A percentile compares a stretch with the other conserved stretches of the same genome.
Evolutionary conservation across 1,284 basidiomycete species (phyloP).

Genomic region (Phellopilus nigrolimitatus): DNA sequence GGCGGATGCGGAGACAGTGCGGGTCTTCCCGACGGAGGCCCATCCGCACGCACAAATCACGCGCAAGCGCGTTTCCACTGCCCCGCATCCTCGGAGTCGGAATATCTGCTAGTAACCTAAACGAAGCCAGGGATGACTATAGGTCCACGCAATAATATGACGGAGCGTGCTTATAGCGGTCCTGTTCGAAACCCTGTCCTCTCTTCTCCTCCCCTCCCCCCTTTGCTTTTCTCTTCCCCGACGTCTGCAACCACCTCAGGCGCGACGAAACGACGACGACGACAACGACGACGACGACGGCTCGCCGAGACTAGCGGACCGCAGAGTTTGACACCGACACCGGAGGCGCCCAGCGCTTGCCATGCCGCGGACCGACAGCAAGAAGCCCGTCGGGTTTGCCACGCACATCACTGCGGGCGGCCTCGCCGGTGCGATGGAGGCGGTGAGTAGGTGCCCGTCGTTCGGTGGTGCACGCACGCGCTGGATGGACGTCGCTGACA

Average conservation of each 20-base stretch:
- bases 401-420: conserved; percentile 92
- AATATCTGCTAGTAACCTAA: neutral
- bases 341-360: neutral
- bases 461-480: neutral
- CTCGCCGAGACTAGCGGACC: neutral
- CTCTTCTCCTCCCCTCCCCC: neutral
- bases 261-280: neutral
- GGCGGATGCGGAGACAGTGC: no score
- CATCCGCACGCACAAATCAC: no score
- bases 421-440: conserved; percentile 87
- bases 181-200: neutral
- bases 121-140: neutral
- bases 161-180: neutral
- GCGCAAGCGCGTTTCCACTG: no score
- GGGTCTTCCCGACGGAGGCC: no score
- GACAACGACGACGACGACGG: conserved; percentile 1
- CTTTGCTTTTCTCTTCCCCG: neutral
- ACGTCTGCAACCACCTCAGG: neutral
- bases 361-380: conserved; percentile 62
- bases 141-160: neutral
- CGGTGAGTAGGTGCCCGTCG: conserved; percentile 47
- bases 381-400: conserved; percentile 77
- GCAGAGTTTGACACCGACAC: neutral
- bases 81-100: neutral
- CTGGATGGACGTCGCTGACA: neutral